A percentile compares a stretch with the other conserved stretches of the same genome.
phyloP scores from a whole-genome alignment of 2,329 filamentous ascomycete genomes.

The Penicillium sp. region DNA sequence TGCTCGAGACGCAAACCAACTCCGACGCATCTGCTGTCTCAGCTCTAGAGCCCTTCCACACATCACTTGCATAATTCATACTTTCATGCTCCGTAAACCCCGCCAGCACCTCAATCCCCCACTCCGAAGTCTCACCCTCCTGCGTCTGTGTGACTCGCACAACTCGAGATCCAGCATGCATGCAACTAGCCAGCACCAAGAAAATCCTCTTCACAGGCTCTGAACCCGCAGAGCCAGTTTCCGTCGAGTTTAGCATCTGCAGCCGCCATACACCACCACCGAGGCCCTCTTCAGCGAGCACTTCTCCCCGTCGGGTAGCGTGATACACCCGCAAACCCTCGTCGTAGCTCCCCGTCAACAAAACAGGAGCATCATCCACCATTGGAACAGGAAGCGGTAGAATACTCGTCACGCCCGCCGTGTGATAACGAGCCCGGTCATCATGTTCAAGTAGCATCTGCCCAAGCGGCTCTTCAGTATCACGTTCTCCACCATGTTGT shows the following conservation, averaged over 20 bases:
- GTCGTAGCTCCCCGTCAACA: constrained; percentile 89
- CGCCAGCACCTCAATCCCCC: constrained; percentile 60
- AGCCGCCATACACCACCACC: constrained; percentile 84
- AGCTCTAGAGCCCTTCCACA: constrained; percentile 23
- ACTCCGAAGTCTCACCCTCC: constrained; percentile 40
- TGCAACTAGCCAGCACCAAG: constrained; percentile 76
- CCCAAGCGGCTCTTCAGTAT: constrained; percentile 13
- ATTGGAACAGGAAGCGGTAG: constrained; percentile 55
- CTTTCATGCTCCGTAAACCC: constrained; percentile 81
- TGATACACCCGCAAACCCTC: constrained; percentile 66
- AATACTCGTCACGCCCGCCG: constrained; percentile 84
- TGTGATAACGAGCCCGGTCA: constrained; percentile 57
- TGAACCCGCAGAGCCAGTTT: background rate
- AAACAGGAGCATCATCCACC: constrained; percentile 48
- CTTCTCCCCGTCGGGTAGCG: constrained; percentile 37
- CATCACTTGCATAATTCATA: constrained; percentile 89
- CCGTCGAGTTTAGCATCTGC: constrained; percentile 46
- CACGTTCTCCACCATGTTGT: constrained; percentile 16
- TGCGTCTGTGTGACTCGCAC: constrained; percentile 40
- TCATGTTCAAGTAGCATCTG: constrained; percentile 26
- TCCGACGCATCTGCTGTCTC: constrained; percentile 11
- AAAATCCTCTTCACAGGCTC: constrained; percentile 26
- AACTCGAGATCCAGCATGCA: constrained; percentile 81
- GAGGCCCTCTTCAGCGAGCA: constrained; percentile 62
- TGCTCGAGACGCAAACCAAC: constrained; percentile 44